A percentile compares a stretch with the other conserved stretches of the same genome.
Conservation (phyloP, 2,329 filamentous ascomycete species). For the Phialophora verrucosa region DNA sequence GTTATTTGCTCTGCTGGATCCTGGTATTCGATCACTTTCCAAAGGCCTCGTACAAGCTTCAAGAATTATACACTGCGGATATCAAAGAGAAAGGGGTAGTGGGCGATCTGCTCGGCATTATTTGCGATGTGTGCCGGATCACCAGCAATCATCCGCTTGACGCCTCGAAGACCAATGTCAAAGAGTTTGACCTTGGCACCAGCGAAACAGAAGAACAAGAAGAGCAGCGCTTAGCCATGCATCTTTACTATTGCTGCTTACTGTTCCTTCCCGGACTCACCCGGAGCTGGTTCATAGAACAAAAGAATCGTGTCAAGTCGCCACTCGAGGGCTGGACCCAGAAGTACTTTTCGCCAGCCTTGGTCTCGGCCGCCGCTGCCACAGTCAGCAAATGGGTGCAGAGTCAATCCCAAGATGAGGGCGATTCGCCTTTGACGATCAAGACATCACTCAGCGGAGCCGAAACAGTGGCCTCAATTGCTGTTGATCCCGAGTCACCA, state of each 20-base stretch:
- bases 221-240: constrained; percentile 80
- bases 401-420: constrained; percentile 53
- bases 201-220: constrained; percentile 65
- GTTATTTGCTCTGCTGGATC: constrained; percentile 88
- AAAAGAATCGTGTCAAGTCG: constrained; percentile 77
- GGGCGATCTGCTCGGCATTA: constrained; percentile 73
- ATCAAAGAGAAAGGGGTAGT: constrained; percentile 74
- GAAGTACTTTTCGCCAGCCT: constrained; percentile 62
- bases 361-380: constrained; percentile 49
- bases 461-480: constrained; percentile 83
- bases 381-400: constrained; percentile 50
- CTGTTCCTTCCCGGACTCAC: constrained; percentile 78
- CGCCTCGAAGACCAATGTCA: constrained; percentile 72
- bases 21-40: constrained; percentile 85
- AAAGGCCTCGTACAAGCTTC: constrained; percentile 79
- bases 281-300: constrained; percentile 82
- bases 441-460: constrained; percentile 73
- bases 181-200: constrained; percentile 66
- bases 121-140: constrained; percentile 84
- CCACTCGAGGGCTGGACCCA: constrained; percentile 85
- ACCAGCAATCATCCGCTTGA: constrained; percentile 73
- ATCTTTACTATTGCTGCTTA: constrained; percentile 83
- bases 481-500: constrained; percentile 85
- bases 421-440: constrained; percentile 63
- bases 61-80: constrained; percentile 77